phyloP scores from a whole-genome alignment of 768 basidiomycete genomes.

The Hortiboletus flavorubellus region DNA sequence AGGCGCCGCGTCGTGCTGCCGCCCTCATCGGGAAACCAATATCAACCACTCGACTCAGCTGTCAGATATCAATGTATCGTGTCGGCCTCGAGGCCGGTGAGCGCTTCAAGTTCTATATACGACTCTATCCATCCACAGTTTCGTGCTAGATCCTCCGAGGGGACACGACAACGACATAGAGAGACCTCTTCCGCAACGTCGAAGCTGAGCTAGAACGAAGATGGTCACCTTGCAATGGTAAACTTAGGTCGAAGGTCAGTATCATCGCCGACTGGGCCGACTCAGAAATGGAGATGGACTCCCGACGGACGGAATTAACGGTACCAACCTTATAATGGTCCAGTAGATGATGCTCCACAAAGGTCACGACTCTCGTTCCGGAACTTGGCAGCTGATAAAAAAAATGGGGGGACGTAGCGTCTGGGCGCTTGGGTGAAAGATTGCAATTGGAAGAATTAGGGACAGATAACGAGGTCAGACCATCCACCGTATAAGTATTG shows the following conservation, averaged over 20 bases:
- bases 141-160: background rate
- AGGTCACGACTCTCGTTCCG: background rate
- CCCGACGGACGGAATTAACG: background rate
- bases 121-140: background rate
- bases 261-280: too few relatives aligned
- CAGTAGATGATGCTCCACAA: too few relatives aligned
- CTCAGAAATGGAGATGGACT: background rate
- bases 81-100: background rate
- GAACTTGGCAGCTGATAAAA: background rate
- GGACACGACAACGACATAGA: background rate
- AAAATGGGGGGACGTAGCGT: background rate
- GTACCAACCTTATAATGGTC: background rate
- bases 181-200: background rate
- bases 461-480: background rate
- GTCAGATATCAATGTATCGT: too few relatives aligned
- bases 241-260: background rate
- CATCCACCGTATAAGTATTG: background rate
- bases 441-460: background rate
- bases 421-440: background rate
- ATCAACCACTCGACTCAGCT: too few relatives aligned
- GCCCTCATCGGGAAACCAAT: too few relatives aligned
- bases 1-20: too few relatives aligned
- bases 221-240: background rate
- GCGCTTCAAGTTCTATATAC: background rate
- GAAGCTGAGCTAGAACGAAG: background rate